Evolutionary conservation across 2,329 filamentous ascomycete species (phyloP), one percentile per base, ranked within the genome.

Genomic region (Trichophaea hybrida): DNA sequence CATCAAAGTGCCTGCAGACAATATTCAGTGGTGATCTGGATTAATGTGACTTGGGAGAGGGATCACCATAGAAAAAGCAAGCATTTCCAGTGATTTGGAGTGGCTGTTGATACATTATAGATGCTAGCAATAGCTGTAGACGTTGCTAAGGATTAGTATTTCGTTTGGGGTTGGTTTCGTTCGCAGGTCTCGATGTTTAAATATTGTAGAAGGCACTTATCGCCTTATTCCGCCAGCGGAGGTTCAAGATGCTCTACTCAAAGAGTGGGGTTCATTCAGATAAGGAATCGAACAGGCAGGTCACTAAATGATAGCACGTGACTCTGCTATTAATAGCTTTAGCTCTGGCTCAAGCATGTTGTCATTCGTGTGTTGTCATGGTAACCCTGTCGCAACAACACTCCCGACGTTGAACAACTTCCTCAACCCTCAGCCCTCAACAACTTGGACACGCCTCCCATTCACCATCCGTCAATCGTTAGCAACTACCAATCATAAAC

Each of bases 1-100:
- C 89, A 96, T 96, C 69, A 84, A 73, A 32, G 80, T 83, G 65
- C 77, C 74, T 77, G 55, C 35, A 43, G 44, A 15, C 10, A 46
- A 13, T 55, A 40, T 33, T 46, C 44, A 50, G 38, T 15, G 10
- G 38, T 10, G 38, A 43, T 40, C 6, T 8, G 8, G 48, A 8
- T 13, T 8, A 49, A 49, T n/a, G 44, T 17, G 8, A 49, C 13
- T 17, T 1, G 15, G 7, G 44, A 17, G 44, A 8, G 8, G 15
- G 13, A n/a, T 49, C 72, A 77, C 79, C 81, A 70, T 84, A 84
- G 76, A 84, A 83, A 74, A 84, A 84, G 65, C 48, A 59, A n/a
- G 56, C 56, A 35, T 61, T 59, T 44, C 44, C 53, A 58, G 55
- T 53, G 24, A 24, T 24, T 24, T 24, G 24, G 24, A 24, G 24